phyloP scores from a whole-genome alignment of 1,284 basidiomycete species.

The Marasmius oreades region DNA sequence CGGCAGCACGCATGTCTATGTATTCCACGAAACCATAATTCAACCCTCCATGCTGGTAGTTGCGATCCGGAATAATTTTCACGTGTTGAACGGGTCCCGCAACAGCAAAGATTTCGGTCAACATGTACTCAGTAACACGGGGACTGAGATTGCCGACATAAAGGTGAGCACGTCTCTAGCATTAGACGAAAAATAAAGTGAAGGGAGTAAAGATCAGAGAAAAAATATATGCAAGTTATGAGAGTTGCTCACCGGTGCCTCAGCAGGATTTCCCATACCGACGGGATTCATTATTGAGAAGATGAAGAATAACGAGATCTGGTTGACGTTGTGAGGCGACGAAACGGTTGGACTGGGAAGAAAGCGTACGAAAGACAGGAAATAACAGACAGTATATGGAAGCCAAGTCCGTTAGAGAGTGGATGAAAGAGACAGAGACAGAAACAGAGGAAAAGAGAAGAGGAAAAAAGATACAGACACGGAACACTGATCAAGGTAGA shows the following conservation, averaged over 20 bases:
- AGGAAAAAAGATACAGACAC: slow-evolving; percentile 43
- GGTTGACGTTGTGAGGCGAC: slow-evolving; percentile 13
- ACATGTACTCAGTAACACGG: slow-evolving; percentile 91
- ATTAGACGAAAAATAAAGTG: slow-evolving; percentile 20
- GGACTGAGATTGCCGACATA: slow-evolving; percentile 97
- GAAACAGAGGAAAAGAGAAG: slow-evolving; percentile 36
- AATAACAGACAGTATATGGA: slow-evolving; percentile 45
- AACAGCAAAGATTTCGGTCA: slow-evolving; percentile 94
- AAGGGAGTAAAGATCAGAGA: slow-evolving; percentile 29
- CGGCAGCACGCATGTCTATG: slow-evolving; percentile 95
- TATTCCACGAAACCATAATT: slow-evolving; percentile 99
- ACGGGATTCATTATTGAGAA: slow-evolving; percentile 78
- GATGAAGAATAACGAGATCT: slow-evolving; percentile 37
- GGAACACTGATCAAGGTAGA: slow-evolving; percentile 39
- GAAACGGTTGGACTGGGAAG: slow-evolving; percentile 21
- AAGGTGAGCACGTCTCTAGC: slow-evolving; percentile 83
- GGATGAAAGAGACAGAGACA: slow-evolving; percentile 39
- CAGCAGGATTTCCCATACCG: slow-evolving; percentile 62
- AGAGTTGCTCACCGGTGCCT: slow-evolving; percentile 63
- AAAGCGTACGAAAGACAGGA: slow-evolving; percentile 35
- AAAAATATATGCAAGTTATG: slow-evolving; percentile 9
- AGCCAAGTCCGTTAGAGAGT: slow-evolving; percentile 48
- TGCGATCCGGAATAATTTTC: slow-evolving; percentile 98
- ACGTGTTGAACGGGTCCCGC: slow-evolving; percentile 94
- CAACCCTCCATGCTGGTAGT: slow-evolving; percentile 95